Evolutionary conservation across 192 early-diverging fungal species (phyloP).

Genomic region (Rhizophagus sp.): DNA sequence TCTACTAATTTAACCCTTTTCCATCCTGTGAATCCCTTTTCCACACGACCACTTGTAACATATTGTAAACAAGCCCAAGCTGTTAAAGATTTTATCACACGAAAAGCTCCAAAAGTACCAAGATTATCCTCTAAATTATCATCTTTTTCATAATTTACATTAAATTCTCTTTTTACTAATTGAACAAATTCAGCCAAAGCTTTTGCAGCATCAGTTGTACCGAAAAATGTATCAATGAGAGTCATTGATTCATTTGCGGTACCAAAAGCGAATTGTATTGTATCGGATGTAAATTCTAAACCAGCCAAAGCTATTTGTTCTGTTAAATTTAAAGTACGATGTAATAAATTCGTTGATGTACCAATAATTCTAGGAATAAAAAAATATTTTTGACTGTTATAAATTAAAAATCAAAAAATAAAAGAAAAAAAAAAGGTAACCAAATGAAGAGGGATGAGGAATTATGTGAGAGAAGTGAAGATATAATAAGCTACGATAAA

Average conservation of each 20-base stretch:
- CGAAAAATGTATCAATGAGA: slow-evolving; percentile 87
- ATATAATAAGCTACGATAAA: neutral
- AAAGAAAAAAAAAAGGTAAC: neutral
- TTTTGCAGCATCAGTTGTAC: slow-evolving; percentile 90
- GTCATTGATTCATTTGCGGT: slow-evolving; percentile 40
- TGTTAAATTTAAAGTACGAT: slow-evolving; percentile 12
- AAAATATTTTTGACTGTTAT: neutral
- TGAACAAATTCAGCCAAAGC: slow-evolving; percentile 81
- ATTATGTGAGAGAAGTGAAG: neutral
- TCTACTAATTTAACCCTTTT: slow-evolving; percentile 24
- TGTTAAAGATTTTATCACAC: slow-evolving; percentile 43
- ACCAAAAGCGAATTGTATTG: slow-evolving; percentile 28
- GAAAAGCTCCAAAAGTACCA: slow-evolving; percentile 36
- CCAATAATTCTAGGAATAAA: slow-evolving; percentile 30
- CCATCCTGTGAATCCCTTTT: slow-evolving; percentile 22
- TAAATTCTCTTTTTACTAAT: slow-evolving; percentile 62
- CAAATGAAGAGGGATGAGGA: no score
- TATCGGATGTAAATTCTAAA: slow-evolving; percentile 24
- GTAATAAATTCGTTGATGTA: slow-evolving; percentile 19
- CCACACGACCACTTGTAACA: slow-evolving; percentile 40
- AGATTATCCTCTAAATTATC: slow-evolving; percentile 5
- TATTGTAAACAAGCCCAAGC: slow-evolving; percentile 49
- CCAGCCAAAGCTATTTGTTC: slow-evolving; percentile 29
- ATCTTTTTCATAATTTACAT: slow-evolving; percentile 24
- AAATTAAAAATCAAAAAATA: neutral